A percentile compares a stretch with the other conserved stretches of the same genome.
phyloP scores from a whole-genome alignment of 2,329 filamentous ascomycete species.

The Fusarium goolgardi region DNA sequence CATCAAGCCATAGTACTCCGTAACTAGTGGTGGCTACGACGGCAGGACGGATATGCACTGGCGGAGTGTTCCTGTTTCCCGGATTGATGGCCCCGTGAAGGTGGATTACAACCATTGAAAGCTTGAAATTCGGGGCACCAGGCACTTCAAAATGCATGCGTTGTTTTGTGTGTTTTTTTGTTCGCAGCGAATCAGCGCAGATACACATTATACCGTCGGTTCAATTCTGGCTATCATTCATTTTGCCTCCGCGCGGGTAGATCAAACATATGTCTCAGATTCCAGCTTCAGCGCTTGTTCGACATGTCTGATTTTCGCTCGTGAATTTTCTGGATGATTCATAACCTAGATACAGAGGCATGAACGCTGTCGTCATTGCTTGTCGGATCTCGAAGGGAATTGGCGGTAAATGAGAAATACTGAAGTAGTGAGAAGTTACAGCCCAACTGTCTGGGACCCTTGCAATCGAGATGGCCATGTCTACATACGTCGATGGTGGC shows the following conservation, averaged over 20 bases:
- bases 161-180: constrained; percentile 9
- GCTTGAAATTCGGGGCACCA: constrained; percentile 4
- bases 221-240: not conserved
- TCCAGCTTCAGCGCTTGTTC: not conserved
- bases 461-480: constrained; percentile 15
- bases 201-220: constrained; percentile 5
- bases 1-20: constrained; percentile 33
- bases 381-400: not conserved
- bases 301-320: not conserved
- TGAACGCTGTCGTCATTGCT: constrained; percentile 8
- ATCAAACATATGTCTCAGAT: constrained; percentile 17
- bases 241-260: not conserved
- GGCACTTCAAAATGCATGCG: not conserved
- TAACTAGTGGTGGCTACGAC: constrained; percentile 5
- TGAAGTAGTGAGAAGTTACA: constrained; percentile 17
- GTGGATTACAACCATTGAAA: constrained; percentile 11
- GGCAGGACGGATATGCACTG: not conserved
- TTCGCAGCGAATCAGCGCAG: constrained; percentile 1
- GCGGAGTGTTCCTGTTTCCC: constrained; percentile 18
- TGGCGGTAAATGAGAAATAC: constrained; percentile 14
- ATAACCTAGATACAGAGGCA: not conserved
- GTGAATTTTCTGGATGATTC: not conserved
- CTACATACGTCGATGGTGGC: constrained; percentile 15
- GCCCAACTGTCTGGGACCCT: constrained; percentile 22
- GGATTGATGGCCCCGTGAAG: constrained; percentile 15